Conservation (phyloP, 345 rosid genomes). For the Alliaria petiolata region DNA sequence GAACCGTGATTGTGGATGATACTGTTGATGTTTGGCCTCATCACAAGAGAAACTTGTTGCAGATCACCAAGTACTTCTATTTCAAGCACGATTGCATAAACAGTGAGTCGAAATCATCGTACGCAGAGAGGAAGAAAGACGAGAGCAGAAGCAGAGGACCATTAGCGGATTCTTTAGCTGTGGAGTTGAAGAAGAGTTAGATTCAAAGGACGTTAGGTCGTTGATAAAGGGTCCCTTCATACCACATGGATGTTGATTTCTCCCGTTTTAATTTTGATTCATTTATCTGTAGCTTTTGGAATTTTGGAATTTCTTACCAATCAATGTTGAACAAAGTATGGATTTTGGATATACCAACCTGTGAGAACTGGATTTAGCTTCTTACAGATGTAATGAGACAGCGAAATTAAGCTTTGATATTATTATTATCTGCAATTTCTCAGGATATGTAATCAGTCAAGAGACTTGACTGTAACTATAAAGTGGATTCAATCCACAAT, state of each 20-base stretch:
- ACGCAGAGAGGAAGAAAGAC: background rate
- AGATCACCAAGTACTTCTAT: slow-evolving; percentile 38
- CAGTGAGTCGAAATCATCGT: background rate
- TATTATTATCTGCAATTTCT: background rate
- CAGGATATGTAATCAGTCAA: background rate
- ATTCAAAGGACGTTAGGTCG: slow-evolving; percentile 11
- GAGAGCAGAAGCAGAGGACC: background rate
- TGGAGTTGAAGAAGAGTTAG: background rate
- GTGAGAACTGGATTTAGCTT: background rate
- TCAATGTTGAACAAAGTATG: background rate
- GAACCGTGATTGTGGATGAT: slow-evolving; percentile 23
- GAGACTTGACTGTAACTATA: background rate
- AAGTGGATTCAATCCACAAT: too few species aligned
- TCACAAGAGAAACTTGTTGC: slow-evolving; percentile 19
- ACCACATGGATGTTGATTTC: slow-evolving; percentile 1
- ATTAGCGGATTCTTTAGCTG: slow-evolving; percentile 7
- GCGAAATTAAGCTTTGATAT: background rate
- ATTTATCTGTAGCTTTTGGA: background rate
- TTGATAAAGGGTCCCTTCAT: slow-evolving; percentile 13
- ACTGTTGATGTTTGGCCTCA: slow-evolving; percentile 9
- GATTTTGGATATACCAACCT: background rate
- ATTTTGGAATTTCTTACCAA: background rate
- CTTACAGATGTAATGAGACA: background rate
- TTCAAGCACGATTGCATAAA: background rate
- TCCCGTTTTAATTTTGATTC: background rate